Evolutionary conservation across 2,329 filamentous ascomycete genomes (phyloP).

Genomic region (Xylariaceae sp.): DNA sequence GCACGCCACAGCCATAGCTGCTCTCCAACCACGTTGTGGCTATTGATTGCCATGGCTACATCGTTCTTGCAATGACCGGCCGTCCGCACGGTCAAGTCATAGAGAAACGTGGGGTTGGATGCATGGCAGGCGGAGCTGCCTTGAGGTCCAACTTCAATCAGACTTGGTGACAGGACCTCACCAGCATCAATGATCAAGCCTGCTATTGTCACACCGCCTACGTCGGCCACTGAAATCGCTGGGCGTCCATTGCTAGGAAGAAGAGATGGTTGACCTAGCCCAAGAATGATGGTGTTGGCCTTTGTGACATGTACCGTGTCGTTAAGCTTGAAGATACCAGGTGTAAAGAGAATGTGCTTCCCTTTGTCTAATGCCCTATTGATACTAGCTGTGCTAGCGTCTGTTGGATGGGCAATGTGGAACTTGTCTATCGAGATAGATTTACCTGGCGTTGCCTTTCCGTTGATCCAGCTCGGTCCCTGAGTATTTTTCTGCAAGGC

Average conservation of each 20-base stretch:
- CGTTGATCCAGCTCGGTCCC: slow-evolving; percentile 41
- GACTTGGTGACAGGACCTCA: slow-evolving; percentile 34
- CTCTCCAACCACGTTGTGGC: slow-evolving; percentile 41
- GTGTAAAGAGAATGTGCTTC: slow-evolving; percentile 42
- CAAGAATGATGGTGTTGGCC: slow-evolving; percentile 40
- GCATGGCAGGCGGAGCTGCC: slow-evolving; percentile 34
- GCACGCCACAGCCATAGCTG: slow-evolving; percentile 46
- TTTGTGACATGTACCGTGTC: slow-evolving; percentile 35
- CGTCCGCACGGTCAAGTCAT: slow-evolving; percentile 44
- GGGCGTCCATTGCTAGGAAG: slow-evolving; percentile 37
- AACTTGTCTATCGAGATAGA: slow-evolving; percentile 41
- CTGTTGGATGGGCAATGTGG: slow-evolving; percentile 35
- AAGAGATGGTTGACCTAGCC: slow-evolving; percentile 42
- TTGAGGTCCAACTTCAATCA: slow-evolving; percentile 40
- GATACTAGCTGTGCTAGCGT: slow-evolving; percentile 34
- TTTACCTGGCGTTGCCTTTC: slow-evolving; percentile 35
- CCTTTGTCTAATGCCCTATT: slow-evolving; percentile 39
- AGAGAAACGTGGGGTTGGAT: slow-evolving; percentile 42
- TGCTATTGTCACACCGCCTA: slow-evolving; percentile 43
- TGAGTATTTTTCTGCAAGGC: slow-evolving; percentile 37
- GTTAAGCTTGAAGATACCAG: slow-evolving; percentile 43
- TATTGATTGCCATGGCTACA: slow-evolving; percentile 42
- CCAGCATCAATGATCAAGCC: slow-evolving; percentile 44
- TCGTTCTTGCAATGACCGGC: slow-evolving; percentile 39
- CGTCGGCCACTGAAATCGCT: slow-evolving; percentile 38